phyloP scores from a whole-genome alignment of 495 filamentous ascomycete species.

The Penicillium maclennaniae region DNA sequence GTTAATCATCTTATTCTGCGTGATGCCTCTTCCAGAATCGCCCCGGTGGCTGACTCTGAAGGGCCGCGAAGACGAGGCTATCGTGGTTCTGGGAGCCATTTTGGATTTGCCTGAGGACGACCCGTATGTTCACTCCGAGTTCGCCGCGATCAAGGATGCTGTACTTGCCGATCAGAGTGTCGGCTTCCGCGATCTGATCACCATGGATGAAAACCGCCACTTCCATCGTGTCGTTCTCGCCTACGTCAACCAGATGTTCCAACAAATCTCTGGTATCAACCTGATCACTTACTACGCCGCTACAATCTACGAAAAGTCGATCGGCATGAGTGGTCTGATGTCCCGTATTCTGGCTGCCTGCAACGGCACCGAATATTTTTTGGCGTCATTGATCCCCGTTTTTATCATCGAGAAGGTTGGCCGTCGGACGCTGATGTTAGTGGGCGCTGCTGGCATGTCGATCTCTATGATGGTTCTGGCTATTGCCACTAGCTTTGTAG shows the following conservation, averaged over 20 bases:
- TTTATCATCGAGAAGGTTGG: slow-evolving; percentile 68
- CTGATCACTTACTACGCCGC: slow-evolving; percentile 70
- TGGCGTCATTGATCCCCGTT: slow-evolving; percentile 66
- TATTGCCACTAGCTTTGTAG: slow-evolving; percentile 36
- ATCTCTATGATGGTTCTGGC: slow-evolving; percentile 66
- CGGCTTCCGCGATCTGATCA: slow-evolving; percentile 64
- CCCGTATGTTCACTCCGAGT: slow-evolving; percentile 55
- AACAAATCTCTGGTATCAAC: slow-evolving; percentile 74
- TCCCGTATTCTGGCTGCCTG: slow-evolving; percentile 65
- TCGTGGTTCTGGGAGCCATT: slow-evolving; percentile 33
- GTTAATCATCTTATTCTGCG: slow-evolving; percentile 28
- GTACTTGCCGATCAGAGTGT: slow-evolving; percentile 64
- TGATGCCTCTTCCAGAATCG: slow-evolving; percentile 37
- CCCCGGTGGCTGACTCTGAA: slow-evolving; percentile 45
- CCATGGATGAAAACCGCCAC: slow-evolving; percentile 67
- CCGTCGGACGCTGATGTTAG: slow-evolving; percentile 66
- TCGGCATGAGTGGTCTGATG: slow-evolving; percentile 53
- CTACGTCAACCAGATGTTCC: slow-evolving; percentile 75
- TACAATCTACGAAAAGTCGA: slow-evolving; percentile 58
- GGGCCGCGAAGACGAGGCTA: slow-evolving; percentile 31
- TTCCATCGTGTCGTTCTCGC: slow-evolving; percentile 68
- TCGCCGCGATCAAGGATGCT: slow-evolving; percentile 69
- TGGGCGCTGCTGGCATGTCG: slow-evolving; percentile 66
- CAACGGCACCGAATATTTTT: slow-evolving; percentile 71
- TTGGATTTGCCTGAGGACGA: slow-evolving; percentile 24